Conservation (phyloP, 1,284 basidiomycete species). For the Papiliotrema flavescens region DNA sequence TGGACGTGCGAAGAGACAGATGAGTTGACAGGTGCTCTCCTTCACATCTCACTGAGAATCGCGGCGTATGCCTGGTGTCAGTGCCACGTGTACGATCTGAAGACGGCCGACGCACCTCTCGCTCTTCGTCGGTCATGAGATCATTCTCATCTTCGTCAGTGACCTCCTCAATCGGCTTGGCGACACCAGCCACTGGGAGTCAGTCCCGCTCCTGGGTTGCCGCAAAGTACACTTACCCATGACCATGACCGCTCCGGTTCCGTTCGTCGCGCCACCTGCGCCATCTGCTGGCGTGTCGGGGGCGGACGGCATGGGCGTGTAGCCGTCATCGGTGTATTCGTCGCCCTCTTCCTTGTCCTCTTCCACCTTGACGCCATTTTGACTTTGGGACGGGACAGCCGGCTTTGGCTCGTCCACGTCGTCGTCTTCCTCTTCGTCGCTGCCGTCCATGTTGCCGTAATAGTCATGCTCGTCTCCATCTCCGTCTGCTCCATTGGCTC, state of each 20-base stretch:
- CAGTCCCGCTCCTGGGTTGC: not conserved
- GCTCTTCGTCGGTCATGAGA: constrained; percentile 50
- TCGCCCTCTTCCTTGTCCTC: constrained; percentile 14
- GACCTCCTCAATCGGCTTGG: constrained; percentile 39
- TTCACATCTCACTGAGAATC: not conserved
- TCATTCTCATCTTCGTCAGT: constrained; percentile 45
- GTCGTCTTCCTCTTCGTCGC: constrained; percentile 27
- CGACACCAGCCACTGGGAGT: constrained; percentile 35
- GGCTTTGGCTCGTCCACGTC: constrained; percentile 21
- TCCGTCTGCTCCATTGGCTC: constrained; percentile 1
- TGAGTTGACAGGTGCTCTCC: not conserved
- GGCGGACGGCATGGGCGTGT: too few species aligned
- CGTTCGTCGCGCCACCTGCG: not conserved
- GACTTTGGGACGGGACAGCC: constrained; percentile 9
- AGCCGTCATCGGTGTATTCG: constrained; percentile 14
- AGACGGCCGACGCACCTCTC: constrained; percentile 32
- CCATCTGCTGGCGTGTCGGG: not conserved
- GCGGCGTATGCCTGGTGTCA: constrained; percentile 2
- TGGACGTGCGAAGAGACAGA: too few species aligned
- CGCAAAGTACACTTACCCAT: constrained; percentile 18
- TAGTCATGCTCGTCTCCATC: constrained; percentile 4
- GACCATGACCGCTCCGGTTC: constrained; percentile 12
- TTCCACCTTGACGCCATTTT: constrained; percentile 16
- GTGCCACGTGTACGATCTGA: too few species aligned
- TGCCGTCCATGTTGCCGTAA: constrained; percentile 1